phyloP scores from a whole-genome alignment of 345 rosid genomes.

The Bretschneidera sinensis region DNA sequence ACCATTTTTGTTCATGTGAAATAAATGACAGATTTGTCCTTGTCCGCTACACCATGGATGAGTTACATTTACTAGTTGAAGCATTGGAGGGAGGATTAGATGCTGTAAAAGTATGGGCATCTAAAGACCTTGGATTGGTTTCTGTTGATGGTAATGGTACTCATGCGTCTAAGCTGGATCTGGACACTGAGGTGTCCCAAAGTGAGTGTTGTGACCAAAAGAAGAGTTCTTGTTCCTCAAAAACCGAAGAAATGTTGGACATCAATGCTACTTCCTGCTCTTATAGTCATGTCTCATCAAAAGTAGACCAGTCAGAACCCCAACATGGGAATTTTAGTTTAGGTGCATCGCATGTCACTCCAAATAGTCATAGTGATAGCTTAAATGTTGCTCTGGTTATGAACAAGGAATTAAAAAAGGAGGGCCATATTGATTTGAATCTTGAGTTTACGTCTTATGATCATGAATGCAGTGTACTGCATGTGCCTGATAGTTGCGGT shows the following conservation, averaged over 20 bases:
- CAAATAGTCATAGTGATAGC: constrained; percentile 11
- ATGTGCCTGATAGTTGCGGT: constrained; percentile 27
- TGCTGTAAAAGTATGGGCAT: constrained; percentile 49
- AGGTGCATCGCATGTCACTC: constrained; percentile 9
- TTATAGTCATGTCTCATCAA: constrained; percentile 42
- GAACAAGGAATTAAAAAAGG: constrained; percentile 22
- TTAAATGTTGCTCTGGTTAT: constrained; percentile 16
- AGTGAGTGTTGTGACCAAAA: constrained; percentile 15
- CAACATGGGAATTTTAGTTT: constrained; percentile 4
- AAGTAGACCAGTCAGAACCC: constrained; percentile 33
- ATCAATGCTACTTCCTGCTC: constrained; percentile 28
- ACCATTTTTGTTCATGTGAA: constrained; percentile 63
- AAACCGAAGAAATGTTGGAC: constrained; percentile 29
- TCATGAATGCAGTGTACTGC: constrained; percentile 29
- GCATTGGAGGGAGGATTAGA: constrained; percentile 70
- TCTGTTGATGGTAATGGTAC: constrained; percentile 14
- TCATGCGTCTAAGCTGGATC: constrained; percentile 15
- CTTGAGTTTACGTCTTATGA: constrained; percentile 26
- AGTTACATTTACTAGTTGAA: constrained; percentile 50
- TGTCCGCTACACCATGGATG: constrained; percentile 55
- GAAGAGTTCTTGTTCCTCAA: constrained; percentile 28
- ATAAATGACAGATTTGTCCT: constrained; percentile 48
- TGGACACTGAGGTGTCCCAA: constrained; percentile 12
- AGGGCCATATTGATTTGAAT: constrained; percentile 40
- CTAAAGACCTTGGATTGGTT: constrained; percentile 24